Percentiles rank a stretch among this genome's conserved stretches.
Conservation (phyloP, 768 basidiomycete species). For the Boletellus emodensis region DNA sequence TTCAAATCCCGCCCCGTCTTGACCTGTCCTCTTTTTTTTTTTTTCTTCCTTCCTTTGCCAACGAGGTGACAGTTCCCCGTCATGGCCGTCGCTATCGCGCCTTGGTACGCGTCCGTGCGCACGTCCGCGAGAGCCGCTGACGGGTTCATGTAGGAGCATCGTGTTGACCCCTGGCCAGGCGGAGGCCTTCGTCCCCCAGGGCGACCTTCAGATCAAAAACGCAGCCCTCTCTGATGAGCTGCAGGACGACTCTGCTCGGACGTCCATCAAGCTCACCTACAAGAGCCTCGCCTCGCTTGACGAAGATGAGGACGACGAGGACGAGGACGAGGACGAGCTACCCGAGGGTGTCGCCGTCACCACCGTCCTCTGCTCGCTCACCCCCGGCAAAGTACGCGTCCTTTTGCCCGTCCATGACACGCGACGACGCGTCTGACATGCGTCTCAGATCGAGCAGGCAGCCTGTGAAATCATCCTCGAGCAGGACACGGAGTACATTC, state of each 20-base stretch:
- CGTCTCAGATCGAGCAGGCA: constrained; percentile 68
- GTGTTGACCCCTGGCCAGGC: constrained; percentile 55
- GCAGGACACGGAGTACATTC: constrained; percentile 57
- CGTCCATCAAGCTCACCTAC: constrained; percentile 66
- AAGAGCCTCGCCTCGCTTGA: constrained; percentile 33
- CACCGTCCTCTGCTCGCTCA: constrained; percentile 74
- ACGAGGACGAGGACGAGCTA: constrained; percentile 39
- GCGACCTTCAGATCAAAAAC: constrained; percentile 78
- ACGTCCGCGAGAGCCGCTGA: constrained; percentile 4
- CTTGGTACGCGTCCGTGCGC: constrained; percentile 49
- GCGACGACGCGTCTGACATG: constrained; percentile 9
- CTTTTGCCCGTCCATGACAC: background rate
- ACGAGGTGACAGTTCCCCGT: constrained; percentile 8
- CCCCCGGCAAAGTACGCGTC: constrained; percentile 67
- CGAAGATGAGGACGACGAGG: constrained; percentile 43
- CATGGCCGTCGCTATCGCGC: constrained; percentile 60
- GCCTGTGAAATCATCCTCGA: constrained; percentile 67
- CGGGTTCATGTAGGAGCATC: constrained; percentile 49
- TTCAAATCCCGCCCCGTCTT: constrained; percentile 22
- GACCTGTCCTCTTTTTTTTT: background rate
- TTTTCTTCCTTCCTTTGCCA: constrained; percentile 3
- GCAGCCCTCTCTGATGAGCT: constrained; percentile 75
- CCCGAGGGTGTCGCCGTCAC: constrained; percentile 39
- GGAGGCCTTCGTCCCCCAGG: constrained; percentile 53
- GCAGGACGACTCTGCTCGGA: constrained; percentile 53